Percentiles rank a stretch among this genome's conserved stretches.
Conservation (phyloP, 2,329 filamentous ascomycete genomes). For the Penicillium sumatraense region DNA sequence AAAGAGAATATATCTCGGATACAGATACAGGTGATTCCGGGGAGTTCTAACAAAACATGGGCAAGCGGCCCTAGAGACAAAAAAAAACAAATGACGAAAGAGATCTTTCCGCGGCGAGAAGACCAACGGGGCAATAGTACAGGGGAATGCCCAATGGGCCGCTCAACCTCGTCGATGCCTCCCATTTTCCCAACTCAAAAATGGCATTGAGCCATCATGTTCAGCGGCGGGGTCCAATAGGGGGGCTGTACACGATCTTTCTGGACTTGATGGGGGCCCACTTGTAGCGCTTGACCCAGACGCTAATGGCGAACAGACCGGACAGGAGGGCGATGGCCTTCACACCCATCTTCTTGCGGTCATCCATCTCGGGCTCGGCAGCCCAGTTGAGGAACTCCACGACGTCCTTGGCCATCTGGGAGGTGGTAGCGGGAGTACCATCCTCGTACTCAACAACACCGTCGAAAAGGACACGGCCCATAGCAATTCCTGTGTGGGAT, state of each 20-base stretch:
- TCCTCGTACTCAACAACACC: slow-evolving; percentile 98
- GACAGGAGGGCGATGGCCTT: slow-evolving; percentile 86
- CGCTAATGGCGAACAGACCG: slow-evolving; percentile 80
- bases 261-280: slow-evolving; percentile 95
- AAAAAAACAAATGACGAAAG: slow-evolving; percentile 31
- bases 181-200: slow-evolving; percentile 36
- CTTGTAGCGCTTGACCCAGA: slow-evolving; percentile 99
- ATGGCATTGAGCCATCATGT: slow-evolving; percentile 29
- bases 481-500: slow-evolving; percentile 70
- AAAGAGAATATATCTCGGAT: slow-evolving; percentile 46
- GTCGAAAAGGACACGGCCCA: slow-evolving; percentile 98
- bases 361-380: slow-evolving; percentile 98
- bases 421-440: slow-evolving; percentile 88
- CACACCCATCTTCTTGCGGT: slow-evolving; percentile 99
- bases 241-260: slow-evolving; percentile 87
- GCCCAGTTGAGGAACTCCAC: slow-evolving; percentile 99
- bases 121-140: slow-evolving; percentile 31
- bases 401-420: slow-evolving; percentile 99
- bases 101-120: slow-evolving; percentile 27
- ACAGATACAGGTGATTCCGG: slow-evolving; percentile 48
- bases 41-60: slow-evolving; percentile 45
- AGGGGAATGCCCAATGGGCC: slow-evolving; percentile 31
- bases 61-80: slow-evolving; percentile 35
- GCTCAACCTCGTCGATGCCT: slow-evolving; percentile 30
- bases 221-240: slow-evolving; percentile 49